Evolutionary conservation across 169 alveolate species (phyloP), one percentile per base, ranked within the genome.

Genomic region (Plasmodium malariae): DNA sequence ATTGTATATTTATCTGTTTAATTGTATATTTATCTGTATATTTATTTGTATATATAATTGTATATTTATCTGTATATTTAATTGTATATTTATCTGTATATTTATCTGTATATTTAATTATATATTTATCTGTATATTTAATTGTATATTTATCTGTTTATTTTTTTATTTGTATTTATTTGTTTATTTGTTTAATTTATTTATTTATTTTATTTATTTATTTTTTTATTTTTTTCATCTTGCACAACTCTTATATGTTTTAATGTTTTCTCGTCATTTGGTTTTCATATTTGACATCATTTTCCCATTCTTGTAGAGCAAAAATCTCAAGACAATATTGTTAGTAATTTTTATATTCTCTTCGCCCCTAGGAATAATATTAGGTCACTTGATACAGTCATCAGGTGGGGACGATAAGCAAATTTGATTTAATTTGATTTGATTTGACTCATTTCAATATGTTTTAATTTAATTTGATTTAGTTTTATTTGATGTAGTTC

Each of bases 301-400:
- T 1, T 54, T 54, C 51, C 5, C 34, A 37, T 40, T 14, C 5
- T 21, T 43, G 43, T 40, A 80, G 90, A 80, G 80, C 70, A 63
- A 65, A 48, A 65, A 36, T 1, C 49, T 80, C 28, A 80, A 80
- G 80, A 51, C 49, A 28, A 49, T 80, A 26, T 40, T 80, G 2
- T 57, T 80, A 3, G 19, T 65, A 0, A 80, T 54, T 48, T 80
- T 80, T 21, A 67, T 80, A 11, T 34, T 80, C 21, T 30, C 90
- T 21, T 80, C 90, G 7, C 90, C 90, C 0, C 14, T 80, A 19
- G 90, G 90, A 17, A 80, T 80, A 28, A 32, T 80, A 26, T 32
- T 80, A 5, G 90, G 90, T 2, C 80, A 80, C 43, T n/a, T 80
- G 1, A 49, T 67, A 14, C 30, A 76, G 4, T 60, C 88, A 11